Percentiles rank a stretch among this genome's conserved stretches.
phyloP scores from a whole-genome alignment of 768 basidiomycete genomes.

The Kwoniella pini region DNA sequence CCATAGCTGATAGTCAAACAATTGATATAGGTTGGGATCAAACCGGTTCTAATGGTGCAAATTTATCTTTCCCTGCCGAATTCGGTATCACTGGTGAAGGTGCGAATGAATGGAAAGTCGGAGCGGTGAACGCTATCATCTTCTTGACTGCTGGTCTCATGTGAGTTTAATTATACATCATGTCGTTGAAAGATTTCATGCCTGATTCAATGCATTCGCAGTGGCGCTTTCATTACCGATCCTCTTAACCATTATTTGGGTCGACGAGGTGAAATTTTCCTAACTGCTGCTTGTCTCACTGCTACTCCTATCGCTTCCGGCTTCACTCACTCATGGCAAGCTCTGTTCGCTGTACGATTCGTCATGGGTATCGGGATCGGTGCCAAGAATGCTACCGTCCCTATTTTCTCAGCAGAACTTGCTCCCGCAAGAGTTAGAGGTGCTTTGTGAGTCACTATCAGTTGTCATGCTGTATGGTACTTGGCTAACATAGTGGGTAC shows the following conservation, averaged over 20 bases:
- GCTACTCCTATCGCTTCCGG: constrained; percentile 52
- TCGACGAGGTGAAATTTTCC: constrained; percentile 63
- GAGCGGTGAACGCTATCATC: constrained; percentile 41
- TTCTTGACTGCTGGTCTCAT: constrained; percentile 41
- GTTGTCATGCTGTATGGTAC: background rate
- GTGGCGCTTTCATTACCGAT: constrained; percentile 56
- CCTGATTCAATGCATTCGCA: constrained; percentile 1
- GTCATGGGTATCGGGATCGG: constrained; percentile 52
- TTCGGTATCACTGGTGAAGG: constrained; percentile 42
- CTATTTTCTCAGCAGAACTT: constrained; percentile 76
- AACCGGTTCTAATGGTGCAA: constrained; percentile 49
- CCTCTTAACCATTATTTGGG: constrained; percentile 68
- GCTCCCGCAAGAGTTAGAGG: constrained; percentile 83
- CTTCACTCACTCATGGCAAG: constrained; percentile 46
- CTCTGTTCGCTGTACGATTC: constrained; percentile 38
- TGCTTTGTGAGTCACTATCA: constrained; percentile 58
- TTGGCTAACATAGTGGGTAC: background rate
- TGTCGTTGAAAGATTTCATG: background rate
- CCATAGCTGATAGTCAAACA: too few species aligned
- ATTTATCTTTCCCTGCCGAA: constrained; percentile 50
- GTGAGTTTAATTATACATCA: constrained; percentile 16
- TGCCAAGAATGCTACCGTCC: constrained; percentile 58
- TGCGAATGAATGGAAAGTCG: constrained; percentile 50
- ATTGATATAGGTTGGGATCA: constrained; percentile 53
- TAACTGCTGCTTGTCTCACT: constrained; percentile 58